phyloP scores from a whole-genome alignment of 495 filamentous ascomycete genomes.

The Bombardia bombarda region DNA sequence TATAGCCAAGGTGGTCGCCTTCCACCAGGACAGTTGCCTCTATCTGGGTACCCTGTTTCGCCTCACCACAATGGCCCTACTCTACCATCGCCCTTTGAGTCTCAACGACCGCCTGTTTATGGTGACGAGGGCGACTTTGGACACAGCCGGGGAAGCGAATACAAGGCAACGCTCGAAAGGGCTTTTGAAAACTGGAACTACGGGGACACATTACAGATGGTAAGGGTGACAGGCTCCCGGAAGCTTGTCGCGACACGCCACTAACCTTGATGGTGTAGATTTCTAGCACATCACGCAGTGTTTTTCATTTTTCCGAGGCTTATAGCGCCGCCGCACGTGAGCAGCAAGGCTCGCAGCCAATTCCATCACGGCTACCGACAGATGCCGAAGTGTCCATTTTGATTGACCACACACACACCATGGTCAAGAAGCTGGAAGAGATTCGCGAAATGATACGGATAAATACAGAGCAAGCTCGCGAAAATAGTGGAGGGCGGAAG shows the following conservation, averaged over 20 bases:
- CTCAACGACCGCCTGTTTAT: slow-evolving; percentile 28
- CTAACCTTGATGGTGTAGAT: slow-evolving; percentile 29
- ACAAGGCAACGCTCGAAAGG: slow-evolving; percentile 31
- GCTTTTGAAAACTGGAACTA: slow-evolving; percentile 36
- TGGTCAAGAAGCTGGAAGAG: slow-evolving; percentile 37
- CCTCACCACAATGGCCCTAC: slow-evolving; percentile 27
- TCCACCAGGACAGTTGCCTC: slow-evolving; percentile 29
- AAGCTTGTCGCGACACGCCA: neutral
- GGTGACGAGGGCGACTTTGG: slow-evolving; percentile 30
- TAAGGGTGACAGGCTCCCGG: slow-evolving; percentile 12
- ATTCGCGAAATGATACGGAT: slow-evolving; percentile 33
- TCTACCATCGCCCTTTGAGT: slow-evolving; percentile 33
- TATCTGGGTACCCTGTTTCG: slow-evolving; percentile 35
- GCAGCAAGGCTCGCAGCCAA: slow-evolving; percentile 37
- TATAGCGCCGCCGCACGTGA: slow-evolving; percentile 40
- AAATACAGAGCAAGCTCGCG: slow-evolving; percentile 32
- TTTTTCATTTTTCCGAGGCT: slow-evolving; percentile 40
- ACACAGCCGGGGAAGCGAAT: slow-evolving; percentile 23
- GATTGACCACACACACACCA: slow-evolving; percentile 27
- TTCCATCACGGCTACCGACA: slow-evolving; percentile 36
- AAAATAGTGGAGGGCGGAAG: slow-evolving; percentile 26
- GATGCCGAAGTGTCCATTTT: slow-evolving; percentile 36
- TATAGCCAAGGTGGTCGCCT: slow-evolving; percentile 32
- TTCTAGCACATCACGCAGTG: slow-evolving; percentile 31
- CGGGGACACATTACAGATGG: slow-evolving; percentile 32